Base-by-base conservation (phyloP, 2,329 filamentous ascomycete genomes). In the Colletotrichum sp. region DNA sequence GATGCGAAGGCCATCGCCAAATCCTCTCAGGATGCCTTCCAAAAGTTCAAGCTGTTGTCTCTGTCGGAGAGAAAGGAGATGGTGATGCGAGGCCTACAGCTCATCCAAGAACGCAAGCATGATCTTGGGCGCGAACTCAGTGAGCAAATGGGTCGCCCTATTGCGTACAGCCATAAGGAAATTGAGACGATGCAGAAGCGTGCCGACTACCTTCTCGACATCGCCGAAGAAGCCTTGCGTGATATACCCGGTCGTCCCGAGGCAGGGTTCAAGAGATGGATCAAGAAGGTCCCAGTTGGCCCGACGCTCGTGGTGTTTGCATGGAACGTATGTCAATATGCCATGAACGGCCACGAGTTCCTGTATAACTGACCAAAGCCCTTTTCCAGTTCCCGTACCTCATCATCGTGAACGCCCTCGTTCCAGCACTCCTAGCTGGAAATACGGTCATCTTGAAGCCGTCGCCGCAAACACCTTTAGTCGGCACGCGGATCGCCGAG, bases 141-240 rank as follows among this genome's bases (percentile, higher is more conserved):
- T 0, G 92, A 93, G 84, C 92, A 95, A 83, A 95, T 95, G 93
- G 93, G 93, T 36, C 87, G 93, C 24, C 93, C 93, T 6, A 94
- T 94, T 78, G 87, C 91, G 21, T 94, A 93, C 81, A 91, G 92
- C 1, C 89, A 89, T 8, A 92, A 90, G 76, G 93, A 95, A 84
- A 87, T 95, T 79, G 86, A 88, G 36, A 95, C 93, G 9, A 93
- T 93, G 12, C 90, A 93, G 69, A 90, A 89, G 81, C 88, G 93
- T 78, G 92, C 91, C 77, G 89, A 93, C 80, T 94, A 94, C 81
- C 83, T 95, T 78, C 87, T 93, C 77, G 92, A 91, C 79, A 91
- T 94, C 77, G 92, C 90, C 76, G 87, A 88, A 8, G 90, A 92
- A 30, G 88, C 90, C 3, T 84, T 95, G 49, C 88, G 89, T 71